Percentiles rank a stretch among this genome's conserved stretches.
Evolutionary conservation across 768 basidiomycete genomes (phyloP).

Genomic region (Phylloporus rhodoxanthus): DNA sequence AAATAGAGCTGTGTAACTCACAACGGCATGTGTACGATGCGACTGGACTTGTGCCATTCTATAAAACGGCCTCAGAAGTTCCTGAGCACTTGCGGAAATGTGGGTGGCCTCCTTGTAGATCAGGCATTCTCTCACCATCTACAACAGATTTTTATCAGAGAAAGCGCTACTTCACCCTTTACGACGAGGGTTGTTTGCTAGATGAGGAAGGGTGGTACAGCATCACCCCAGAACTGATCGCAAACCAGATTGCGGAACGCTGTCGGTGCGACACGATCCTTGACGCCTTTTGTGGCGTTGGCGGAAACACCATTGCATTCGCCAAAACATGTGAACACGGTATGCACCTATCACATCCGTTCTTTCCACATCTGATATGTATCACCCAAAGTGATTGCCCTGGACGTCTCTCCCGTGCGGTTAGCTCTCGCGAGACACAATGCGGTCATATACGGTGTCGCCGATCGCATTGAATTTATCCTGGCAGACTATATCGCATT

Average conservation of each 20-base stretch:
- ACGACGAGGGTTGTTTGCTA: constrained; percentile 75
- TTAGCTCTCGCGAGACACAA: constrained; percentile 91
- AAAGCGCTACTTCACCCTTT: constrained; percentile 72
- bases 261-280: constrained; percentile 81
- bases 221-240: constrained; percentile 91
- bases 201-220: constrained; percentile 99
- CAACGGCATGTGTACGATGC: constrained; percentile 54
- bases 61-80: constrained; percentile 57
- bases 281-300: constrained; percentile 96
- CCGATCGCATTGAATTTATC: constrained; percentile 92
- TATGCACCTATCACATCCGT: constrained; percentile 32
- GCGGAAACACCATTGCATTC: constrained; percentile 96
- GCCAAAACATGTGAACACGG: constrained; percentile 93
- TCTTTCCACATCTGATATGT: background rate
- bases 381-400: constrained; percentile 72
- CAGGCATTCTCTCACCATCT: background rate
- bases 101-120: constrained; percentile 26
- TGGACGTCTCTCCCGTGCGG: constrained; percentile 82
- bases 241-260: constrained; percentile 85
- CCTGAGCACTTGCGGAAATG: constrained; percentile 81
- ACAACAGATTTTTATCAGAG: constrained; percentile 82
- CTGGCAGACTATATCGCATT: constrained; percentile 81
- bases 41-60: constrained; percentile 67
- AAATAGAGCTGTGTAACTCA: constrained; percentile 22
- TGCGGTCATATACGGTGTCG: constrained; percentile 89